These are phyloP conservation scores for Lyophyllum semitale DNA, from an alignment of 768 basidiomycete genomes.

Conservation along the genomic window DNA sequence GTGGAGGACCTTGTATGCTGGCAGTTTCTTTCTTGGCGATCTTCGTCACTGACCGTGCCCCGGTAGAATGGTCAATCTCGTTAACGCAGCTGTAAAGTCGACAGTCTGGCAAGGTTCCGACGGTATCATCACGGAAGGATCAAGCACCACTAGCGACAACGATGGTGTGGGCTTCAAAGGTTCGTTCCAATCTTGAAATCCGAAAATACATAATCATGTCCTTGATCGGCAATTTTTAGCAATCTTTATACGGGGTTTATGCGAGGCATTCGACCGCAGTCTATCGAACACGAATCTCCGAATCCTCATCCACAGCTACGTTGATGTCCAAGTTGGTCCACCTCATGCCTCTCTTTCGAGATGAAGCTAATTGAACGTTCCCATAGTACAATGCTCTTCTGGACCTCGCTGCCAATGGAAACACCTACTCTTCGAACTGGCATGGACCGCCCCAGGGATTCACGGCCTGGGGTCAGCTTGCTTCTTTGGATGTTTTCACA, in stretches of 20 bases:
- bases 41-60: not conserved
- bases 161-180: conserved; percentile 58
- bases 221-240: conserved; percentile 20
- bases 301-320: conserved; percentile 48
- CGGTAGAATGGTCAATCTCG: conserved; percentile 35
- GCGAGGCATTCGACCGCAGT: conserved; percentile 45
- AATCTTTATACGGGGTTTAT: conserved; percentile 48
- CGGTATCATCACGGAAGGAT: conserved; percentile 55
- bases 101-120: conserved; percentile 47
- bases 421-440: conserved; percentile 48
- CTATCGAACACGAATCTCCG: conserved; percentile 35
- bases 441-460: conserved; percentile 45
- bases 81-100: conserved; percentile 44
- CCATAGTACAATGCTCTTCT: conserved; percentile 50
- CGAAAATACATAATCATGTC: not conserved
- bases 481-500: conserved; percentile 45
- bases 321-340: conserved; percentile 47
- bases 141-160: conserved; percentile 38
- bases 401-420: conserved; percentile 45
- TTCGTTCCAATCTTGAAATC: conserved; percentile 14
- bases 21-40: not conserved
- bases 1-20: conserved; percentile 43
- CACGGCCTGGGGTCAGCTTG: conserved; percentile 52
- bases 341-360: not conserved
- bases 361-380: not conserved